A percentile compares a stretch with the other conserved stretches of the same genome.
Evolutionary conservation across 495 filamentous ascomycete species (phyloP).

Genomic region (Aspergillus bertholletiae): DNA sequence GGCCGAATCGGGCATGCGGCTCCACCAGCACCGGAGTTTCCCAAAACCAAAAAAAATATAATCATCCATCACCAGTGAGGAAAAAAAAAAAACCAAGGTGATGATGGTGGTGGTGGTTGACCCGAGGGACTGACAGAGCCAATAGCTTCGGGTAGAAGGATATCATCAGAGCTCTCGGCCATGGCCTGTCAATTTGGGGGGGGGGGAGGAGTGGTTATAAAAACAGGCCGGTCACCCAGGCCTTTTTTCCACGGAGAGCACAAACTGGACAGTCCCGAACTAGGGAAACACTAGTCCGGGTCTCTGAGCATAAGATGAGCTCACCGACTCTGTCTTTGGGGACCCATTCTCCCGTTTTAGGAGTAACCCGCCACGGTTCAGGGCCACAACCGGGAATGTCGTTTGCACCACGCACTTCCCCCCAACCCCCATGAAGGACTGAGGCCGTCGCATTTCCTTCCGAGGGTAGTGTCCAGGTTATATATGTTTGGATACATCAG

Average conservation of each 20-base stretch:
- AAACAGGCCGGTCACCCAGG: neutral
- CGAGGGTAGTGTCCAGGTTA: conserved; percentile 11
- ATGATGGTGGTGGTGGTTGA: neutral
- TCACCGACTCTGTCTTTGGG: conserved; percentile 12
- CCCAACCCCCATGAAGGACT: neutral
- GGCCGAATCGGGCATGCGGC: conserved; percentile 28
- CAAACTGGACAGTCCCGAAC: neutral
- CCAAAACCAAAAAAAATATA: conserved; percentile 1
- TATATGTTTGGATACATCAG: conserved; percentile 15
- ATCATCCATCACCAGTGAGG: neutral
- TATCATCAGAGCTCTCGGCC: too few species aligned
- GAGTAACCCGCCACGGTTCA: conserved; percentile 1
- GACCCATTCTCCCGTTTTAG: conserved; percentile 4
- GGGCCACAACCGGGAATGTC: neutral
- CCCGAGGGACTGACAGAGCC: neutral
- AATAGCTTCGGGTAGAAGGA: neutral
- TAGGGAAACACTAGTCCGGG: neutral
- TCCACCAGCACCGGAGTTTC: conserved; percentile 19
- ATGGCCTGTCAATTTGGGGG: too few species aligned
- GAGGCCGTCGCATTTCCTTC: neutral
- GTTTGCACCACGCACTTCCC: conserved; percentile 1
- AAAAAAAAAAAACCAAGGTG: neutral
- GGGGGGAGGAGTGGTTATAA: neutral
- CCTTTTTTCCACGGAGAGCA: neutral
- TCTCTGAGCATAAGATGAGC: neutral